Base-by-base conservation (phyloP, 2,329 filamentous ascomycete genomes). In the Chaetomiaceae sp. region DNA sequence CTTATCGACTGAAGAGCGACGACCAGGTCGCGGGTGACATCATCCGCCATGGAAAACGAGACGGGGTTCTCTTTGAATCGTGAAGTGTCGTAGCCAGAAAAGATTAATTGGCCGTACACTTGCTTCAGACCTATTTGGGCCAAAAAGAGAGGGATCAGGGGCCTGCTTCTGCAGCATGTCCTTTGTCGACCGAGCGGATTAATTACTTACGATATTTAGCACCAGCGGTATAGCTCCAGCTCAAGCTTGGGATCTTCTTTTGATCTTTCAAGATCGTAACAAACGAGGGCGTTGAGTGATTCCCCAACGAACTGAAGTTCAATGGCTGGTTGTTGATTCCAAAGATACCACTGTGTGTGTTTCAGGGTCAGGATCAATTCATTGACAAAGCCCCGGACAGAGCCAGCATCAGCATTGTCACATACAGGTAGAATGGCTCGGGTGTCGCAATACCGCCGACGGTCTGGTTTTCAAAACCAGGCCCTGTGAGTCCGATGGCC, bases 211-310 rank as follows among this genome's bases (percentile, higher is more conserved):
- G 69, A 51, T 74, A 73, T 42, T 64, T 64, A 18, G 69, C 69
- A 2, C 71, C 71, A 5, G 72, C 71, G 6, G 71, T 73, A 52
- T 73, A 74, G 45, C 69, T 71, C 67, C 71, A 74, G 45, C 70
- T 72, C 13, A 72, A 56, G 51, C 70, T 72, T 7, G 71, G 71
- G 23, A 73, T 73, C 16, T 63, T 49, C 4, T 65, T 62, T 29
- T 69, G 59, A 18, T 67, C 60, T 54, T 71, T 73, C 5, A 74
- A 59, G 0, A 64, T 66, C 6, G 66, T 66, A 40, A 74, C 57
- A 33, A 71, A 71, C 10, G 69, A 69, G 6, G 65, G 61, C 7
- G 66, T 54, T 9, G 69, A 66, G 53, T 51, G 63, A 51, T 72
- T 72, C 3, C 69, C 67, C 16, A 72, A 43, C 5, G 64, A 61